phyloP scores from a whole-genome alignment of 805 yeast genomes.

The Yamadazyma nakazawae region DNA sequence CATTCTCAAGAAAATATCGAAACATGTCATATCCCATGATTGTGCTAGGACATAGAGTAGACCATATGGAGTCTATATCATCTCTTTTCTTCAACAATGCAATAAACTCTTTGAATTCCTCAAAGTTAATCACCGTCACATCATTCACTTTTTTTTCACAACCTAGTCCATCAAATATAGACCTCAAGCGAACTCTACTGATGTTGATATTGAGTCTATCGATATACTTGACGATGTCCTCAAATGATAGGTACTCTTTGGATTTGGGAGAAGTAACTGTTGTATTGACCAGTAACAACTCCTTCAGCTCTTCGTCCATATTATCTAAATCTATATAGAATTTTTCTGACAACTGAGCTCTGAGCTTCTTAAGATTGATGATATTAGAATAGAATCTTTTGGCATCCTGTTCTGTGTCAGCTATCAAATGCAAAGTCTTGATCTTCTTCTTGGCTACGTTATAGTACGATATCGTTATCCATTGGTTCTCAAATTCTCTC shows the following conservation, averaged over 20 bases:
- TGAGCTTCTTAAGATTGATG: constrained; percentile 57
- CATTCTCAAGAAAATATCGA: constrained; percentile 38
- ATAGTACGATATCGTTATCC: constrained; percentile 81
- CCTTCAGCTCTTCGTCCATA: constrained; percentile 26
- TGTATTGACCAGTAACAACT: constrained; percentile 23
- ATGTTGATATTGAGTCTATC: constrained; percentile 70
- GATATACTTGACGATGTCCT: constrained; percentile 65
- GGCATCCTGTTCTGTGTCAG: constrained; percentile 59
- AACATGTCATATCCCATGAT: constrained; percentile 23
- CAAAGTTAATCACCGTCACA: constrained; percentile 50
- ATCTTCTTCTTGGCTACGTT: constrained; percentile 57
- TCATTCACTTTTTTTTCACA: constrained; percentile 29
- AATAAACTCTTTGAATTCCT: constrained; percentile 75
- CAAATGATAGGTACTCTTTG: constrained; percentile 47
- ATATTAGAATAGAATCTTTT: constrained; percentile 54
- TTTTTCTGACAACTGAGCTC: constrained; percentile 59
- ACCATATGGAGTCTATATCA: constrained; percentile 58
- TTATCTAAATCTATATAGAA: constrained; percentile 44
- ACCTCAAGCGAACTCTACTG: constrained; percentile 47
- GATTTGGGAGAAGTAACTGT: constrained; percentile 11
- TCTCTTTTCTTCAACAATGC: constrained; percentile 58
- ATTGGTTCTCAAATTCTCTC: constrained; percentile 56
- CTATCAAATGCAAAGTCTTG: constrained; percentile 77
- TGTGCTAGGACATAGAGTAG: background rate
- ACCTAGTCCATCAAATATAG: constrained; percentile 40